Evolutionary conservation across 176 grass and related monocot genomes (phyloP).

Genomic region (Pontederia crassipes): DNA sequence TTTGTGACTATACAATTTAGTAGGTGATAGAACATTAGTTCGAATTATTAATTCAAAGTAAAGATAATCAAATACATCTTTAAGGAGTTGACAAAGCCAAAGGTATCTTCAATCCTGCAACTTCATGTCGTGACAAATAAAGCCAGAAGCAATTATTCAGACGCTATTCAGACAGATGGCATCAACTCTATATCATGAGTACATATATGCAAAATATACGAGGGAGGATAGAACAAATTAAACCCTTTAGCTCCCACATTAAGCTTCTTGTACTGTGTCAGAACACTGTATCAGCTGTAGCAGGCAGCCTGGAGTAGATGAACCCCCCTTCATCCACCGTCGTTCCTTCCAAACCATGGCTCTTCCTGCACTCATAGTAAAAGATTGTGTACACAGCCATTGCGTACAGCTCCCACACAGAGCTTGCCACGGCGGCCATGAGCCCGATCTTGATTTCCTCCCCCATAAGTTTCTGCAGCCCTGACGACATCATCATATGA

Average conservation of each 20-base stretch:
- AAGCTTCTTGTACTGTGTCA: background rate
- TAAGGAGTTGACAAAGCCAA: too few relatives aligned
- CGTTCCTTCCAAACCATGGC: conserved; percentile 26
- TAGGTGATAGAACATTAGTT: too few relatives aligned
- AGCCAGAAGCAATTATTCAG: too few relatives aligned
- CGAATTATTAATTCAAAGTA: too few relatives aligned
- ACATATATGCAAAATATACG: too few relatives aligned
- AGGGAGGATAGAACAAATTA: too few relatives aligned
- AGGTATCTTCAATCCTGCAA: too few relatives aligned
- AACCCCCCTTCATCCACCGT: background rate
- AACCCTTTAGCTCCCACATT: background rate
- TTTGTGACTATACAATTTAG: too few relatives aligned
- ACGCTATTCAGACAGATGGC: too few relatives aligned
- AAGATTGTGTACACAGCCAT: conserved; percentile 31
- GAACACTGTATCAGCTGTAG: background rate
- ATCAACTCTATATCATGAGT: too few relatives aligned
- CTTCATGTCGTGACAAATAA: too few relatives aligned
- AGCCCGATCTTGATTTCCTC: conserved; percentile 20
- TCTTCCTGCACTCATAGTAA: conserved; percentile 40
- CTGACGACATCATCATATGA: background rate
- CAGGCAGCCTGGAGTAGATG: conserved; percentile 22
- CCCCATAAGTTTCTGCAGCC: conserved; percentile 1
- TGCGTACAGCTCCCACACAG: conserved; percentile 26
- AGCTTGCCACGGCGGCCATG: conserved; percentile 11
- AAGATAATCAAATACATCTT: too few relatives aligned